These are phyloP conservation scores for Xerocomus spinulosus DNA, from an alignment of 768 basidiomycete species.

Conservation along the genomic window DNA sequence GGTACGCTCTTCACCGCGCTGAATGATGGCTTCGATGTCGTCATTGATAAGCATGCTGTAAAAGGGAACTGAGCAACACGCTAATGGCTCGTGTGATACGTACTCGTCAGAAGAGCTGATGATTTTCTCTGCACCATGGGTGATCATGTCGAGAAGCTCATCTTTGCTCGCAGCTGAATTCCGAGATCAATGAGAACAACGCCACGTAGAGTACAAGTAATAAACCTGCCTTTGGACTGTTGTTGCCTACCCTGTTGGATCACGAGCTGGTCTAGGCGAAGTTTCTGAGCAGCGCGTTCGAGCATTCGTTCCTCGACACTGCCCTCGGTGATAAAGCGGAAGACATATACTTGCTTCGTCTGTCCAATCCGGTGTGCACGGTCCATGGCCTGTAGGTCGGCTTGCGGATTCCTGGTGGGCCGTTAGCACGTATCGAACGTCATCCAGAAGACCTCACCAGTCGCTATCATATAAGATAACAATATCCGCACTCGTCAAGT, in stretches of 20 bases:
- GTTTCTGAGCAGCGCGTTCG: slow-evolving; percentile 92
- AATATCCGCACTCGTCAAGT: slow-evolving; percentile 89
- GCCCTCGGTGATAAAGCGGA: slow-evolving; percentile 93
- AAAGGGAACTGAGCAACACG: not conserved
- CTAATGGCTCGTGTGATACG: not conserved
- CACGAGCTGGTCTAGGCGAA: slow-evolving; percentile 91
- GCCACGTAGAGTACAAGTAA: not conserved
- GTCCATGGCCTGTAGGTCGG: slow-evolving; percentile 98
- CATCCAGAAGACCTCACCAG: slow-evolving; percentile 52
- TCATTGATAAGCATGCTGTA: slow-evolving; percentile 75
- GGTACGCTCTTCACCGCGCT: slow-evolving; percentile 86
- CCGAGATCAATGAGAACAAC: not conserved
- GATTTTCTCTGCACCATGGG: slow-evolving; percentile 95
- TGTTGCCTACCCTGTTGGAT: slow-evolving; percentile 93
- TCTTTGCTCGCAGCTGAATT: slow-evolving; percentile 85
- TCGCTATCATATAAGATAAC: slow-evolving; percentile 96
- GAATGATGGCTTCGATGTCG: slow-evolving; percentile 93
- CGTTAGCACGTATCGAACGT: not conserved
- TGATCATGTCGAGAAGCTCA: slow-evolving; percentile 96
- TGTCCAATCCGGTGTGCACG: slow-evolving; percentile 96
- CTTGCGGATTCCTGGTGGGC: slow-evolving; percentile 97
- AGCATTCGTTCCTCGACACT: slow-evolving; percentile 95
- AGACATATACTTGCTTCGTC: slow-evolving; percentile 96
- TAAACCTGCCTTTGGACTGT: slow-evolving; percentile 62
- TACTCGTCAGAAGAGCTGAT: slow-evolving; percentile 77